Evolutionary conservation across 139 green algal genomes (phyloP), one percentile per base, ranked within the genome.

Genomic region (Chlorella sp.): DNA sequence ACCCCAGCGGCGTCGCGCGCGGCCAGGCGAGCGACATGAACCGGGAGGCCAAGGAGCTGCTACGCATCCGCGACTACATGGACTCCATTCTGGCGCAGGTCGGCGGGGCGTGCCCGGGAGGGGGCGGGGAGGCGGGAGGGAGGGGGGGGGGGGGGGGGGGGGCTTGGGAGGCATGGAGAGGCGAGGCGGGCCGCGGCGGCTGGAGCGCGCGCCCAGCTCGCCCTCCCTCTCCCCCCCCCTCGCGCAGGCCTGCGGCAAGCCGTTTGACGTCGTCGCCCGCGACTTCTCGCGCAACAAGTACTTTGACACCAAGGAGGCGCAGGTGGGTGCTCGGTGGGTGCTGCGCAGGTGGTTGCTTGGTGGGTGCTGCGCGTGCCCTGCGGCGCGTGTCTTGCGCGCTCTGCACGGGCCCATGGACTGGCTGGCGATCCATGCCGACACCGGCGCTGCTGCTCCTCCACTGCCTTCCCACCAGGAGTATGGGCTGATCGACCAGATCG

Each of bases 11-110:
- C 35, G 87, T 88, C 17, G 94, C 96, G 0, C 79, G 96, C 8
- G 96, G 96, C 17, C 92, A 98, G 84, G 95, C 95, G 8, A 88
- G 80, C n/a, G 96, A 99, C 87, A 98, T 99, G 80, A 89, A 98
- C 77, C 96, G 97, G 67, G 96, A 99, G 89, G 90, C 90, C 8
- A 80, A 84, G n/a, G 96, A 99, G 90, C 87, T 99, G 64, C 84
- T 98, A 55, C 87, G 93, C 48, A 88, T 97, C 70, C 89, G 94
- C 46, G 89, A 96, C 81, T 98, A 99, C 86, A 87, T 99, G 51
- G 90, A 92, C 64, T 81, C 86, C 27, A 74, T 95, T 25, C 74
- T 97, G 31, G 82, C 91, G 9, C 71, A 95, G 60, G 86, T 83
- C 41, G n/a, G 97, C 94, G 21, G 94, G 91, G 45, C 89, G n/a